Evolutionary conservation across 2,329 filamentous ascomycete species (phyloP), one percentile per base, ranked within the genome.

Genomic region (Talaromyces sp.): DNA sequence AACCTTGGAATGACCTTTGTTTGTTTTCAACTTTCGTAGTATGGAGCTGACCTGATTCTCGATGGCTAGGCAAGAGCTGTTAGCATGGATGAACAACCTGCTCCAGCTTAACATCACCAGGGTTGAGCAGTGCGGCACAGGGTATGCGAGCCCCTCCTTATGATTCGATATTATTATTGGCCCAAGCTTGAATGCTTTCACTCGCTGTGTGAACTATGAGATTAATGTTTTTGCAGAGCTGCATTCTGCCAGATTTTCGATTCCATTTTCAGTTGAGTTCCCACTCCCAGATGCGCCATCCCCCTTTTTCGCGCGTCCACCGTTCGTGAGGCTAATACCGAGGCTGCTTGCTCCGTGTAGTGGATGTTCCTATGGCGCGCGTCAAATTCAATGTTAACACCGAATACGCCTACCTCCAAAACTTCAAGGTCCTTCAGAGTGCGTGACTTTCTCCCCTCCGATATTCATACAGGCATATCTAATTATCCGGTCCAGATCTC

Each of bases 361-460:
- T 87, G 81, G 95, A 99, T 77, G 84, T 98, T 36, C 92, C 94
- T 68, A 98, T 99, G 95, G 83, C 87, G 67, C 88, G 91, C 69
- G 94, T 99, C 81, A 97, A 96, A 82, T 99, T 99, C 85, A 96
- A 97, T 75, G 94, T 94, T 73, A 97, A 93, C 79, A 89, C 89
- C 68, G 95, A 99, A 83, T 98, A 97, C 78, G 90, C 92, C 68
- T 99, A 99, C 78, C 87, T 98, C 64, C 91, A 96, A 80, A 99
- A 99, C 78, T 99, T 97, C 85, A 99, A 99, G 79, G 84, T 98
- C 70, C 83, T 99, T 68, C 94, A 97, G 80, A 96, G 93, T 96
- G 82, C 73, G 90, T 69, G 12, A 59, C 52, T 23, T 30, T 42
- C 51, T 42, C 9, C 16, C 14, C 2, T 1, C 5, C 42, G 4